phyloP scores from a whole-genome alignment of 257 asterid genomes.

The Henckelia pumila region DNA sequence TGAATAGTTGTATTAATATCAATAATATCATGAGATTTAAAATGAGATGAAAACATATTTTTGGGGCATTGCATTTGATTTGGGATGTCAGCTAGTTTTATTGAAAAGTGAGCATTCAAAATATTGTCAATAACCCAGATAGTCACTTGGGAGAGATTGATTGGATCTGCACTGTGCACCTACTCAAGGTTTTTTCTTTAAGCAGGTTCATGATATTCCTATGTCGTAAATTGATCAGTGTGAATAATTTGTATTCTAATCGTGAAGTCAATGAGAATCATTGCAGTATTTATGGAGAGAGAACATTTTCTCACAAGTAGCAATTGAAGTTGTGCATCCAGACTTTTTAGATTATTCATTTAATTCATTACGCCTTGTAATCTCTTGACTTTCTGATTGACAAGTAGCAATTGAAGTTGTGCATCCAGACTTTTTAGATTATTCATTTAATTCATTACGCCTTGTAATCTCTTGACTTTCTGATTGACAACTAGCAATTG shows the following conservation, averaged over 20 bases:
- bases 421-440: no score
- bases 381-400: no score
- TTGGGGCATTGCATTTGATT: no score
- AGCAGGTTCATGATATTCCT: not conserved
- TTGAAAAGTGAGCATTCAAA: not conserved
- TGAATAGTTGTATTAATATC: not conserved
- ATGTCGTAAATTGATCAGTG: not conserved
- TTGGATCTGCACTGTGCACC: not conserved
- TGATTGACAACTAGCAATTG: no score
- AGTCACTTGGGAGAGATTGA: not conserved
- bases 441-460: no score
- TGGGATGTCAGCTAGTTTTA: not conserved
- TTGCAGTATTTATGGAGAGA: not conserved
- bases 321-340: no score
- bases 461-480: no score
- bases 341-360: no score
- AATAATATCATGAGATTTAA: not conserved
- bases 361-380: no score
- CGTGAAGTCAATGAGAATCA: not conserved
- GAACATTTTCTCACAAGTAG: not conserved
- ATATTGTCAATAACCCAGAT: no score
- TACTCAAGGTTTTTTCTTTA: not conserved
- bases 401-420: no score
- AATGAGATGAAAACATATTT: no score
- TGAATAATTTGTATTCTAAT: not conserved